These are phyloP conservation scores for Mycena citricolor DNA, from an alignment of 1,284 basidiomycete species.

Conservation along the genomic window DNA sequence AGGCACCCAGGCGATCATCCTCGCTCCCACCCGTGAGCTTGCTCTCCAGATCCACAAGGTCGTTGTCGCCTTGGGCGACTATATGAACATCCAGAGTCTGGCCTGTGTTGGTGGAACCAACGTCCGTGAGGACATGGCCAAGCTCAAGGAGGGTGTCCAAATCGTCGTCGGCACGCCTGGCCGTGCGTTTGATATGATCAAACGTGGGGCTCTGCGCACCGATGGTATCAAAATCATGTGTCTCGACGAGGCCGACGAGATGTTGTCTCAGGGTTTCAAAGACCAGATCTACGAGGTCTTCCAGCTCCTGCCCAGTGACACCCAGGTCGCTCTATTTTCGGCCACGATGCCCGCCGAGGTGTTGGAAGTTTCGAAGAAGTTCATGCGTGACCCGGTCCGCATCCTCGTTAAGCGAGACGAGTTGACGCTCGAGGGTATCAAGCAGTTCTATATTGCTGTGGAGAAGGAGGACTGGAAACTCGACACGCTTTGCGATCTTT, in stretches of 20 bases:
- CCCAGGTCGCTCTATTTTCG: conserved; percentile 84
- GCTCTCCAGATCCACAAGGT: conserved; percentile 97
- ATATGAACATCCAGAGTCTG: conserved; percentile 90
- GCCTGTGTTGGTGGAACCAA: conserved; percentile 89
- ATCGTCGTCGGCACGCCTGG: conserved; percentile 89
- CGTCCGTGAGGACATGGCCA: conserved; percentile 87
- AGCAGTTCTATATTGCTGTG: conserved; percentile 92
- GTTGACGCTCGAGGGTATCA: conserved; percentile 89
- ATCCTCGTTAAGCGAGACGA: conserved; percentile 93
- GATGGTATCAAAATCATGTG: conserved; percentile 90
- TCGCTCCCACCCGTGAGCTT: conserved; percentile 92
- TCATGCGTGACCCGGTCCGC: conserved; percentile 90
- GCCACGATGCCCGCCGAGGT: conserved; percentile 92
- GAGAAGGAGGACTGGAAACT: conserved; percentile 96
- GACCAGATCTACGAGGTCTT: conserved; percentile 95
- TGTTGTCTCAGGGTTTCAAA: conserved; percentile 91
- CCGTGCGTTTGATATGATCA: conserved; percentile 90
- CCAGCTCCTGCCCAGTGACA: conserved; percentile 85
- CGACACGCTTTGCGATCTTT: conserved; percentile 87
- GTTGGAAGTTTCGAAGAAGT: conserved; percentile 90
- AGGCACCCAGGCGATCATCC: conserved; percentile 88
- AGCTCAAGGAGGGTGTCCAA: conserved; percentile 83
- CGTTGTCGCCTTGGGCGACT: conserved; percentile 87
- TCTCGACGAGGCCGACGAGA: conserved; percentile 92
- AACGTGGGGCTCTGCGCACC: conserved; percentile 78